Percentiles rank a stretch among this genome's conserved stretches.
Evolutionary conservation across 176 grass and related monocot species (phyloP).

Genomic region (Aegilops tauschii): DNA sequence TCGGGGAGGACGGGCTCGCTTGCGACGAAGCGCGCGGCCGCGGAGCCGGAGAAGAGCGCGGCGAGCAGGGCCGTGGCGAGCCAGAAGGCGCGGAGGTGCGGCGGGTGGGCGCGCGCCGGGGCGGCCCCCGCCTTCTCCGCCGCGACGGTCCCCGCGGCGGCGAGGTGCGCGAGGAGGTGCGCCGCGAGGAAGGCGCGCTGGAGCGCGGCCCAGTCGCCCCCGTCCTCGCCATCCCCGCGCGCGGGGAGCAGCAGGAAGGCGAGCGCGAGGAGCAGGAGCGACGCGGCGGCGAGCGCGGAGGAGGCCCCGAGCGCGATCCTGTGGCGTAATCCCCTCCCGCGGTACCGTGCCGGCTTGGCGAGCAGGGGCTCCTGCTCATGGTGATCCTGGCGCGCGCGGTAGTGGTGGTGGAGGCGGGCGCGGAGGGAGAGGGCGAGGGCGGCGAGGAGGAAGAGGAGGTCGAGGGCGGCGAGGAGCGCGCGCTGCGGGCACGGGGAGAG

Average conservation of each 20-base stretch:
- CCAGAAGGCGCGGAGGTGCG: slow-evolving; percentile 56
- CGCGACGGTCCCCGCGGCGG: slow-evolving; percentile 15
- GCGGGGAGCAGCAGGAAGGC: not conserved
- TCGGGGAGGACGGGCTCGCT: slow-evolving; percentile 27
- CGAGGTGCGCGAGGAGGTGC: slow-evolving; percentile 46
- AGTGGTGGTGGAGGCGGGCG: not conserved
- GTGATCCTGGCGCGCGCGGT: not conserved
- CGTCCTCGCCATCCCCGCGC: accelerated
- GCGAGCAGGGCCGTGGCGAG: slow-evolving; percentile 6
- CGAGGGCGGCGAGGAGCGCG: slow-evolving; percentile 15
- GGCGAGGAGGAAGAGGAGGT: slow-evolving; percentile 43
- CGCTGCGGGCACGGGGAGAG: slow-evolving; percentile 17
- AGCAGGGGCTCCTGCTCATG: slow-evolving; percentile 34
- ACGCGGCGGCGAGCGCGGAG: slow-evolving; percentile 15
- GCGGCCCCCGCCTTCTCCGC: slow-evolving; percentile 20
- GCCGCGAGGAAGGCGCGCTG: slow-evolving; percentile 45
- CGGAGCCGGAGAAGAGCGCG: slow-evolving; percentile 16
- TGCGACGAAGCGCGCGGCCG: not conserved
- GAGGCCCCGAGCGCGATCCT: slow-evolving; percentile 26
- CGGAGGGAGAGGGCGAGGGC: slow-evolving; percentile 44
- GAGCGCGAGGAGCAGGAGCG: slow-evolving; percentile 39
- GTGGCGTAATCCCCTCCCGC: not conserved
- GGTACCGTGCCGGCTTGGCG: not conserved
- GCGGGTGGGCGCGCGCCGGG: not conserved
- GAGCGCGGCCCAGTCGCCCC: not conserved